phyloP scores from a whole-genome alignment of 2,329 filamentous ascomycete species.

The Pseudocercospora eumusae region DNA sequence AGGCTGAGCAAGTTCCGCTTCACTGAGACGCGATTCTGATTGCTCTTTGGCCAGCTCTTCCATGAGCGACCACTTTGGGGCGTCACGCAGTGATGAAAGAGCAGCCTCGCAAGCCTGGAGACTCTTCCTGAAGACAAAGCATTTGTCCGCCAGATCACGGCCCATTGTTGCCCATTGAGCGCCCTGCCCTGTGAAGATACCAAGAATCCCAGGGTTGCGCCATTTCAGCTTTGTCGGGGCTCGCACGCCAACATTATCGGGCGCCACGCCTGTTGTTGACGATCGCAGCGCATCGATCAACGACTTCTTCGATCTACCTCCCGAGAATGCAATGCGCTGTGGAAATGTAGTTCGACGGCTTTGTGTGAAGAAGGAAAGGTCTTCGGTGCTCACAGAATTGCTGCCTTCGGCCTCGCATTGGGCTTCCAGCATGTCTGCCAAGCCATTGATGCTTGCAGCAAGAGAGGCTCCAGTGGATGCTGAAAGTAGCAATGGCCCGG shows the following conservation, averaged over 20 bases:
- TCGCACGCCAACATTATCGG: conserved; percentile 18
- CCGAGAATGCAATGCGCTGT: conserved; percentile 23
- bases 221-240: conserved; percentile 20
- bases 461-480: conserved; percentile 20
- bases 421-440: conserved; percentile 22
- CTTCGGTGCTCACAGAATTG: conserved; percentile 11
- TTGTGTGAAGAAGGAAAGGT: conserved; percentile 24
- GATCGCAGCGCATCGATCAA: conserved; percentile 16
- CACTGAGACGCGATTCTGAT: conserved; percentile 33
- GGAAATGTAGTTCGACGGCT: conserved; percentile 25
- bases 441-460: conserved; percentile 15
- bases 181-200: conserved; percentile 43
- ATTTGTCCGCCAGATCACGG: conserved; percentile 28
- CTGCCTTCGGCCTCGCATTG: conserved; percentile 10
- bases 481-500: conserved; percentile 24
- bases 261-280: conserved; percentile 5
- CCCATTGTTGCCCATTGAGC: conserved; percentile 40
- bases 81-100: conserved; percentile 19
- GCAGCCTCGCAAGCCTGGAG: conserved; percentile 25
- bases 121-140: conserved; percentile 24
- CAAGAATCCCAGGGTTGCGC: conserved; percentile 23
- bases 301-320: conserved; percentile 12
- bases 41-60: conserved; percentile 50
- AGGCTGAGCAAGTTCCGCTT: conserved; percentile 51
- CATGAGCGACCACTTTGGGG: conserved; percentile 35